Evolutionary conservation across 257 asterid species (phyloP).

Genomic region (Coffea canephora): DNA sequence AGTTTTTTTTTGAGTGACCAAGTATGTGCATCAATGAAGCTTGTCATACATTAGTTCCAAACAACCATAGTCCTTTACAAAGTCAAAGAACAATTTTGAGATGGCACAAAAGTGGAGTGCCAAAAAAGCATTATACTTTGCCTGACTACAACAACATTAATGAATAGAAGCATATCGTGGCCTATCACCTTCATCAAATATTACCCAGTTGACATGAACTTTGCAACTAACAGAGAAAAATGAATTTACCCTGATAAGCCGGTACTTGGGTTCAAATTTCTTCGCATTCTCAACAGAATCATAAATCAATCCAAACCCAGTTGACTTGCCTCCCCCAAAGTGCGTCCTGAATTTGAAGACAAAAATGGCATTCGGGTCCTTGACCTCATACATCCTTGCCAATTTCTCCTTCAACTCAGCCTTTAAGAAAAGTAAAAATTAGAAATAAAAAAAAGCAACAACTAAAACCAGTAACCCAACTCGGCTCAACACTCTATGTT

Average conservation of each 20-base stretch:
- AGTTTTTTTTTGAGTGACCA: background rate
- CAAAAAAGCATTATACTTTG: background rate
- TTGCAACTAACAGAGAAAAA: background rate
- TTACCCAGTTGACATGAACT: background rate
- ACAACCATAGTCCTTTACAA: background rate
- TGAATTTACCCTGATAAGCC: slow-evolving; percentile 75
- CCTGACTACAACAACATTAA: background rate
- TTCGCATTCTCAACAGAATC: slow-evolving; percentile 89
- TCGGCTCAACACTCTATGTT: background rate
- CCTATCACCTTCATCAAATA: background rate
- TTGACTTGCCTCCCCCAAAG: slow-evolving; percentile 97
- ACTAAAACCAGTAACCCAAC: background rate
- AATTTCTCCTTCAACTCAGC: slow-evolving; percentile 83
- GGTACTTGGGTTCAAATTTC: slow-evolving; percentile 84
- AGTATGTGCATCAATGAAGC: background rate
- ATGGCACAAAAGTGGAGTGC: background rate
- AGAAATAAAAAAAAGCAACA: background rate
- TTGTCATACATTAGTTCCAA: background rate
- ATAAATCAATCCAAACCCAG: slow-evolving; percentile 87
- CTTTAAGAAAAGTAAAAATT: slow-evolving; percentile 24
- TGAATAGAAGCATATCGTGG: background rate
- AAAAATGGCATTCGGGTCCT: slow-evolving; percentile 72
- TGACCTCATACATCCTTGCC: slow-evolving; percentile 75
- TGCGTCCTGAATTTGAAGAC: slow-evolving; percentile 95
- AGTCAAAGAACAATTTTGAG: background rate